These are phyloP conservation scores for Vaccinium vitisidaea DNA, from an alignment of 148 eudicot genomes.

Conservation along the genomic window DNA sequence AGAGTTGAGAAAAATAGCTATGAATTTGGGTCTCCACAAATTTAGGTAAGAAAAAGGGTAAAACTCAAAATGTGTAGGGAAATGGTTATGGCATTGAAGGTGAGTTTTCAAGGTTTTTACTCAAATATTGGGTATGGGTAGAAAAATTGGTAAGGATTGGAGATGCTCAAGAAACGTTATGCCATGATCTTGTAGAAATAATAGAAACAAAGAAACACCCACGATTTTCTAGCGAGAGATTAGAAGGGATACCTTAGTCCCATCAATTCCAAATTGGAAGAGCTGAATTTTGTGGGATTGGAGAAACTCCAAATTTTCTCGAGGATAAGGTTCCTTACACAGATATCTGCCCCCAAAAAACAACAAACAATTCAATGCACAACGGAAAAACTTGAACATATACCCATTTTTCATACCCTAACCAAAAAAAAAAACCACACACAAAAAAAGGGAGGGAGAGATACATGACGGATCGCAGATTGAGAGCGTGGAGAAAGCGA, in stretches of 20 bases:
- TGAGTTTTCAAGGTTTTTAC: too few relatives aligned
- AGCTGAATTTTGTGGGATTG: conserved; percentile 48
- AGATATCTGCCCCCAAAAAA: conserved; percentile 44
- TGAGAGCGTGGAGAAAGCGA: conserved; percentile 57
- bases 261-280: conserved; percentile 84
- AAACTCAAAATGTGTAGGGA: too few relatives aligned
- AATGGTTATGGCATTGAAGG: too few relatives aligned
- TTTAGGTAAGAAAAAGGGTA: too few relatives aligned
- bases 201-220: not conserved
- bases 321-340: conserved; percentile 77
- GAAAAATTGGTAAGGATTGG: too few relatives aligned
- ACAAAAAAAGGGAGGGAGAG: not conserved
- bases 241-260: conserved; percentile 58
- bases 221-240: not conserved
- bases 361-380: not conserved
- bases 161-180: not conserved
- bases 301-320: conserved; percentile 58
- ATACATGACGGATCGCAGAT: conserved; percentile 68
- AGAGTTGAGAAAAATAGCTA: too few relatives aligned
- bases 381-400: not conserved
- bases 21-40: too few relatives aligned
- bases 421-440: not conserved
- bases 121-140: too few relatives aligned
- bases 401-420: not conserved
- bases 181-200: not conserved